phyloP scores from a whole-genome alignment of 257 asterid genomes.

The Ilex aquifolium region DNA sequence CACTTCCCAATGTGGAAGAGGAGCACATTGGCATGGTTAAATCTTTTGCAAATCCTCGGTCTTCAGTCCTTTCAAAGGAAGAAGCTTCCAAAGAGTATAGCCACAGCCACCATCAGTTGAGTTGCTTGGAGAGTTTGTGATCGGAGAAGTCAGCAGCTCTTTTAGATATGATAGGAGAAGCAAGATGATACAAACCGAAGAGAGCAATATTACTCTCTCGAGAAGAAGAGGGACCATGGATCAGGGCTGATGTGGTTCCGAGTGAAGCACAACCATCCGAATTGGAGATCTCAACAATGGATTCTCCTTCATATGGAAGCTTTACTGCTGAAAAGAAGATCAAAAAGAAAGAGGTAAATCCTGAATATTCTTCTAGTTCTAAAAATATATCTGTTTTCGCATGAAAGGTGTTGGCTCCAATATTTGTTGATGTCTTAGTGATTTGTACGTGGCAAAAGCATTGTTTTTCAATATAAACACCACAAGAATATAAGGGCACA shows the following conservation, averaged over 20 bases:
- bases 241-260: constrained; percentile 16
- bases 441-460: not conserved
- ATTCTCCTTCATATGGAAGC: constrained; percentile 40
- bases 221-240: no score
- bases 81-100: constrained; percentile 19
- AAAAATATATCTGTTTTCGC: not conserved
- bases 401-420: not conserved
- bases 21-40: constrained; percentile 12
- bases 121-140: constrained; percentile 54
- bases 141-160: constrained; percentile 31
- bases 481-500: no score
- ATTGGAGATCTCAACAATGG: constrained; percentile 13
- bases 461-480: no score
- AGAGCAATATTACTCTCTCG: no score
- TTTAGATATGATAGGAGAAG: constrained; percentile 13
- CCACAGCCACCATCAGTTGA: constrained; percentile 36
- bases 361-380: no score
- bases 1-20: constrained; percentile 4
- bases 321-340: constrained; percentile 34
- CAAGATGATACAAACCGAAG: not conserved
- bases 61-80: constrained; percentile 5
- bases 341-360: constrained; percentile 45
- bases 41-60: constrained; percentile 22
- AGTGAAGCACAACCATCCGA: constrained; percentile 13
- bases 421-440: not conserved